Percentiles rank a stretch among this genome's conserved stretches.
Evolutionary conservation across 139 green algal genomes (phyloP).

Genomic region (Chlamydomonas schloesseri): DNA sequence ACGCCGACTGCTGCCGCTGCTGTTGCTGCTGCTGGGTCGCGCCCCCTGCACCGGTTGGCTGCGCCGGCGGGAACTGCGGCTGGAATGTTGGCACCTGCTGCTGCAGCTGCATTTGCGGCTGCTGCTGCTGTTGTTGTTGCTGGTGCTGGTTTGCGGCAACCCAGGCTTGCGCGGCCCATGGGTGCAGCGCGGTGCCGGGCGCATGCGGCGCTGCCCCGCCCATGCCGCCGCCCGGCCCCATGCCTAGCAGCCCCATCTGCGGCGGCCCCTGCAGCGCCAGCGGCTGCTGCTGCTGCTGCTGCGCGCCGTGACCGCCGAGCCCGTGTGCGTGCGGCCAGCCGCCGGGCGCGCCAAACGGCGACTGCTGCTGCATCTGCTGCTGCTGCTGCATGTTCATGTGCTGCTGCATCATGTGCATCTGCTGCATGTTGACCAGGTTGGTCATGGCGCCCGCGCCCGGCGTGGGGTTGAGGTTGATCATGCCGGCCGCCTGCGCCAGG

Average conservation of each 20-base stretch:
- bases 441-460: no score
- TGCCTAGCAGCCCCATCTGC: neutral
- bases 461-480: no score
- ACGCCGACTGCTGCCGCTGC: neutral
- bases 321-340: neutral
- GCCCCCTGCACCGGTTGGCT: neutral
- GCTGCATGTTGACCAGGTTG: no score
- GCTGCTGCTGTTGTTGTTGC: neutral
- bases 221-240: neutral
- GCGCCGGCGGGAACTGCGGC: neutral
- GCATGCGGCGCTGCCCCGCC: no score
- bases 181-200: no score
- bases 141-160: neutral
- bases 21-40: slow-evolving; percentile 9
- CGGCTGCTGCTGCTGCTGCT: neutral
- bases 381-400: no score
- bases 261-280: neutral
- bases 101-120: neutral
- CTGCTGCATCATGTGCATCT: no score
- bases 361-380: no score
- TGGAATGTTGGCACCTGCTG: neutral
- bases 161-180: neutral
- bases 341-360: no score
- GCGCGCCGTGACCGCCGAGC: no score
- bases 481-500: no score